phyloP scores from a whole-genome alignment of 1,284 basidiomycete species.

The Apiotrichum gamsii region DNA sequence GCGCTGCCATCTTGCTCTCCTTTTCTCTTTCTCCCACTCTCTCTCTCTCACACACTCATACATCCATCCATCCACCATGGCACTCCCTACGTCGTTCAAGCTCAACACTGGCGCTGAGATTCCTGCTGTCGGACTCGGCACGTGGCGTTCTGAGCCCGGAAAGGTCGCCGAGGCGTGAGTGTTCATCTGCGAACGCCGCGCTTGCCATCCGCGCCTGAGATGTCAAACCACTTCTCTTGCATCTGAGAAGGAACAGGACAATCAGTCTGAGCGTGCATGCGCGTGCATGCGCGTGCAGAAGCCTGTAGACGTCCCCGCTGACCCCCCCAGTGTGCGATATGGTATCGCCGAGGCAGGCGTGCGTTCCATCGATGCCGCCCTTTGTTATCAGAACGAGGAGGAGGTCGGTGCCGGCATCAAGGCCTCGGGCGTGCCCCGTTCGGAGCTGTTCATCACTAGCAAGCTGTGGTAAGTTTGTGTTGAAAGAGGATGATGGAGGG shows the following conservation, averaged over 20 bases:
- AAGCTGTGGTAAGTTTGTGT: slow-evolving; percentile 37
- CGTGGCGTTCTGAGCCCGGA: slow-evolving; percentile 70
- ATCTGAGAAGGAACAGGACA: no score
- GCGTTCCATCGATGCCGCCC: slow-evolving; percentile 71
- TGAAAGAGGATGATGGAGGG: not conserved
- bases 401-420: slow-evolving; percentile 78
- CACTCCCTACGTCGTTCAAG: slow-evolving; percentile 53
- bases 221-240: no score
- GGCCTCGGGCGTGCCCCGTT: slow-evolving; percentile 66
- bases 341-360: no score
- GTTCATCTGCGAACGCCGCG: no score
- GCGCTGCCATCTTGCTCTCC: not conserved
- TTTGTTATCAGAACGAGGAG: slow-evolving; percentile 66
- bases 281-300: no score
- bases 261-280: no score
- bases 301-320: no score
- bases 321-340: no score
- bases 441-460: slow-evolving; percentile 67
- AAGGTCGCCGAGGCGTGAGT: slow-evolving; percentile 57
- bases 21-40: not conserved
- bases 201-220: no score
- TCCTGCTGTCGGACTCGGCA: slow-evolving; percentile 68
- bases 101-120: slow-evolving; percentile 64
- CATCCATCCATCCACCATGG: slow-evolving; percentile 15
- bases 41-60: not conserved